Evolutionary conservation across 108 stramenopile species (phyloP), one percentile per base, ranked within the genome.

Genomic region (Tribonema minus): DNA sequence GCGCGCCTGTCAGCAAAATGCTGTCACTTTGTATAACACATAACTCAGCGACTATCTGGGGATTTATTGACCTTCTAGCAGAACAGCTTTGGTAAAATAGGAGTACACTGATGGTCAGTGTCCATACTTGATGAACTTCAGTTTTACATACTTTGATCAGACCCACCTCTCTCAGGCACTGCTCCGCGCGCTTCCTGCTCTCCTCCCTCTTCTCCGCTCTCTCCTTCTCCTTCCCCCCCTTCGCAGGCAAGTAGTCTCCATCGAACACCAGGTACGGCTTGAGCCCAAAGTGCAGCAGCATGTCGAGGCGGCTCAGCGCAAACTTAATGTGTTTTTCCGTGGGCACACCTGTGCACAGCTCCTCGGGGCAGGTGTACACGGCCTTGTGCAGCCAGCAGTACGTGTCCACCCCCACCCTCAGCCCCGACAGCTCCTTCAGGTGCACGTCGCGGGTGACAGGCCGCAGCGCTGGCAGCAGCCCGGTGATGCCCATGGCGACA

Each of bases 201-300:
- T 70, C 68, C 31, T 84, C 65, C 37, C 91, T 70, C 9, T 89
- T 87, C 20, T 60, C 64, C 29, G 84, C 64, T 5, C 92, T 87
- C 41, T 82, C 73, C 37, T 60, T 68, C 54, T 92, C 91, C 30
- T 85, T 88, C 33, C 74, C 88, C 31, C 72, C 75, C 86, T 93
- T 93, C 32, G 88, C 85, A 1, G 91, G 91, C 28, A 92, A 78
- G 7, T 85, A 64, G 59, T 85, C 91, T 4, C 92, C 92, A 68
- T 92, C 92, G 65, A 92, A 91, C 31, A 92, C 91, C 58, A 92
- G 34, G 62, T 91, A 46, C 6, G 90, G 87, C 23, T 79, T 80
- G 15, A 92, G 83, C 3, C 88, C 87, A 60, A 82, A 82, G 12
- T 84, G 80, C 4, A 41, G 59, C 28, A 86, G 81, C n/a, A 92